phyloP scores from a whole-genome alignment of 768 basidiomycete species.

The Dacryopinax primogenitus region DNA sequence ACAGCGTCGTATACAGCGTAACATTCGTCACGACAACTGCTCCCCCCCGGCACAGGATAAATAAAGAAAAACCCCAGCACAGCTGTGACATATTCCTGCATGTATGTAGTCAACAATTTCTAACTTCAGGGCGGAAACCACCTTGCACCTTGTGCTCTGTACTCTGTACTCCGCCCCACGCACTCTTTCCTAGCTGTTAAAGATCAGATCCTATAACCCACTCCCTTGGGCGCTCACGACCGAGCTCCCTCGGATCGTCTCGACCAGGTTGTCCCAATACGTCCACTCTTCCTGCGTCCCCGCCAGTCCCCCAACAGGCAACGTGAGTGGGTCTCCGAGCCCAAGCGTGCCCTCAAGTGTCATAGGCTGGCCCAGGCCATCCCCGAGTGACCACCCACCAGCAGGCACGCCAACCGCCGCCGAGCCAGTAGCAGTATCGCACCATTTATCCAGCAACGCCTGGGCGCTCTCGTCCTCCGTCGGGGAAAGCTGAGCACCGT shows the following conservation, averaged over 20 bases:
- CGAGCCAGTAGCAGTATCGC: slow-evolving; percentile 47
- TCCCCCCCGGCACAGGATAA: neutral
- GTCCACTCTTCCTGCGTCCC: slow-evolving; percentile 44
- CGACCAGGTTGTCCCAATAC: slow-evolving; percentile 67
- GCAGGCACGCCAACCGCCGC: neutral
- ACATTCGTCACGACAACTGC: neutral
- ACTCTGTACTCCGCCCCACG: neutral
- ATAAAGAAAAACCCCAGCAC: neutral
- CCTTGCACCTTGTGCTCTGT: neutral
- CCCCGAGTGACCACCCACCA: slow-evolving; percentile 2
- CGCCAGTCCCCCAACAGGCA: neutral
- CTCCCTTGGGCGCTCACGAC: slow-evolving; percentile 6
- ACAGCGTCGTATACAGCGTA: slow-evolving; percentile 7
- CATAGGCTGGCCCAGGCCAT: slow-evolving; percentile 20
- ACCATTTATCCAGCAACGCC: slow-evolving; percentile 72
- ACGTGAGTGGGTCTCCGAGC: neutral
- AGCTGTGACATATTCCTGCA: too few relatives aligned
- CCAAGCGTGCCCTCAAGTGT: neutral
- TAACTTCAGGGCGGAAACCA: neutral
- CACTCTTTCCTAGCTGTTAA: neutral
- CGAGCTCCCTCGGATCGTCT: slow-evolving; percentile 12
- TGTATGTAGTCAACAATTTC: neutral
- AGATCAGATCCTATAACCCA: neutral
- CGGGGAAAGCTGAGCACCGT: slow-evolving; percentile 40
- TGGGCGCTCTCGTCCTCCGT: slow-evolving; percentile 57